Evolutionary conservation across 352 stramenopile species (phyloP), one percentile per base, ranked within the genome.

Genomic region (Pythium rhizo-oryzae): DNA sequence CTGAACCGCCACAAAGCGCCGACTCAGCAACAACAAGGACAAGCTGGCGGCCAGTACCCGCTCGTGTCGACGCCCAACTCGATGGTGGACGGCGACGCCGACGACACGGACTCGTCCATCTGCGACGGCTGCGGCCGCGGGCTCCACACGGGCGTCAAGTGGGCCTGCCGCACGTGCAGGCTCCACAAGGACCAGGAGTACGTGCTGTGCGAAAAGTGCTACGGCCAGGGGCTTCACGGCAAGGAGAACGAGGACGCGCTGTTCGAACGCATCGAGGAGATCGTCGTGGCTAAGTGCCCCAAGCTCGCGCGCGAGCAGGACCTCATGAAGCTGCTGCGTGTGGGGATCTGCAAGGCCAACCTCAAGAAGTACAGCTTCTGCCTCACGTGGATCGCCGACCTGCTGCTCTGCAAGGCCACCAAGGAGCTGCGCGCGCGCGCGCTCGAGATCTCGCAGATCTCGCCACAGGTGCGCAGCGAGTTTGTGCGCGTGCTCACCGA

Each of bases 291-390:
- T 8, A 90, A 91, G 53, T 91, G 81, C 52, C 72, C 81, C 41
- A 74, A 67, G 7, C 73, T 93, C 8, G 72, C 60, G 19, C 70
- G 54, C 23, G 84, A 93, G 59, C 80, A 74, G 24, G 81, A 85
- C 18, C 68, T 93, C 19, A 77, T 91, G 49, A 67, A 74, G 59
- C 71, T 93, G 41, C 71, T 93, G 51, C 81, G 80, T n/a, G 72
- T 84, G 8, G 84, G 82, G 9, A 90, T 93, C 67, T 93, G 84
- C 73, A 93, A 93, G 56, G 82, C 74, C 63, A 93, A 91, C 52
- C 69, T 91, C 19, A 93, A 93, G 62, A 93, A 93, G 68, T 93
- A 89, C 39, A 90, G 80, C 51, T 93, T 93, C 56, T 93, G 82
- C 43, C 75, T 93, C 33, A 93, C 83, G 33, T 93, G 84, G 84